phyloP scores from a whole-genome alignment of 2,329 filamentous ascomycete species.

The Sarocladium strictum region DNA sequence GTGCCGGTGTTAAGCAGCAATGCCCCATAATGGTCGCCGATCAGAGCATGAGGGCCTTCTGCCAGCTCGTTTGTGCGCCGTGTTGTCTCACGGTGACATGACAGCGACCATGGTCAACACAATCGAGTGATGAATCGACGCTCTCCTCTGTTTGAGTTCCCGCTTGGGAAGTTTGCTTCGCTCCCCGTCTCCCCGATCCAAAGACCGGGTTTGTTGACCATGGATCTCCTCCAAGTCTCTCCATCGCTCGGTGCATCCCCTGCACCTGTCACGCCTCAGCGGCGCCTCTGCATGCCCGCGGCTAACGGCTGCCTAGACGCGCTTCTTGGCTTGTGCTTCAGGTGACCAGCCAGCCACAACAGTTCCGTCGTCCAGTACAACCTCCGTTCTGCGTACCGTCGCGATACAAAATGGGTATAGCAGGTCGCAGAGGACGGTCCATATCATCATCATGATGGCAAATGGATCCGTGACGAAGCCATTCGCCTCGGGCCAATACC shows the following conservation, averaged over 20 bases:
- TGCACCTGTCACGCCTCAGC: no score
- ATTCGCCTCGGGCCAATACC: constrained; percentile 45
- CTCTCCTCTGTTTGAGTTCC: no score
- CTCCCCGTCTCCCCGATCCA: not conserved
- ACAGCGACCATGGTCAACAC: not conserved
- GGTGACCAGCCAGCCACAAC: constrained; percentile 18
- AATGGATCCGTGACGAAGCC: constrained; percentile 38
- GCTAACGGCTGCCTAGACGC: not conserved
- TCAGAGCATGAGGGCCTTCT: not conserved
- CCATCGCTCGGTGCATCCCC: not conserved
- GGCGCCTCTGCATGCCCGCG: not conserved
- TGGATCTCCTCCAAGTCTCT: not conserved
- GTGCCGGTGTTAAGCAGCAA: no score
- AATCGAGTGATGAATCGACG: no score
- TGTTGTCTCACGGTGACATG: not conserved
- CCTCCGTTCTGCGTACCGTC: constrained; percentile 32
- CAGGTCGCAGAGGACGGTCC: constrained; percentile 35
- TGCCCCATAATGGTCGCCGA: no score
- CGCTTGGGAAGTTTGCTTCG: no score
- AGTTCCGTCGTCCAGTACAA: constrained; percentile 30
- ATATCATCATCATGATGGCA: constrained; percentile 34
- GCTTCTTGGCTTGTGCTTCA: constrained; percentile 2
- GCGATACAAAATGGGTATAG: constrained; percentile 38
- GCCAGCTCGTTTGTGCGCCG: not conserved
- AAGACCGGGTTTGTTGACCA: not conserved